These are phyloP conservation scores for Pyricularia pennisetigena DNA, from an alignment of 2,329 filamentous ascomycete species.

Conservation along the genomic window DNA sequence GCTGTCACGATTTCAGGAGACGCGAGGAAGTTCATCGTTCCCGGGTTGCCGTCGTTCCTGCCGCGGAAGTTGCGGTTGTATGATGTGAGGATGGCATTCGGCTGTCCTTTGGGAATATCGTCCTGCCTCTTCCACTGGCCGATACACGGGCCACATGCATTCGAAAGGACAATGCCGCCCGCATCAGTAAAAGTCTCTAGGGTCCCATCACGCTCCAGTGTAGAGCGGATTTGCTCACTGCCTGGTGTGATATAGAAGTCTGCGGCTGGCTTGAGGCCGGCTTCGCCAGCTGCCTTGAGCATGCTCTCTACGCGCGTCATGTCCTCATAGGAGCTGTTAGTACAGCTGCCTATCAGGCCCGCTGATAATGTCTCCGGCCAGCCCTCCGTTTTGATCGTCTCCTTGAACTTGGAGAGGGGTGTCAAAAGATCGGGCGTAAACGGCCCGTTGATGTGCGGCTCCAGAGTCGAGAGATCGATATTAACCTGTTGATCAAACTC, in stretches of 20 bases:
- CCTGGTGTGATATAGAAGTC: conserved; percentile 96
- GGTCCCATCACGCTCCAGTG: conserved; percentile 80
- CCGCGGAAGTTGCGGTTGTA: conserved; percentile 99
- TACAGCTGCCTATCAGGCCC: conserved; percentile 94
- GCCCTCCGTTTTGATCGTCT: conserved; percentile 69
- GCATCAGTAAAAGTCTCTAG: conserved; percentile 77
- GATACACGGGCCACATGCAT: conserved; percentile 90
- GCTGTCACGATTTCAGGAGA: conserved; percentile 95
- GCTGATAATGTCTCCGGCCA: conserved; percentile 92
- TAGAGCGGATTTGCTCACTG: conserved; percentile 93
- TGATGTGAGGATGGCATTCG: conserved; percentile 90
- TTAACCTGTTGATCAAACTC: conserved; percentile 86
- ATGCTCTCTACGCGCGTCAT: conserved; percentile 94
- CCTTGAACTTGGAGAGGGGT: conserved; percentile 81
- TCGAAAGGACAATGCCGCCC: conserved; percentile 83
- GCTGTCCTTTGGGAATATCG: conserved; percentile 70
- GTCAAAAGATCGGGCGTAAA: conserved; percentile 95
- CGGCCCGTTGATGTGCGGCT: conserved; percentile 94
- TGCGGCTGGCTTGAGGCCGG: conserved; percentile 80
- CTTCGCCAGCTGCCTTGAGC: conserved; percentile 80
- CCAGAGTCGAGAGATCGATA: conserved; percentile 81
- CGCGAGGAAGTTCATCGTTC: conserved; percentile 97
- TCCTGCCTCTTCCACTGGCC: conserved; percentile 94
- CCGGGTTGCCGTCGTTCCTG: conserved; percentile 91
- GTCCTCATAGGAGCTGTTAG: conserved; percentile 97